A percentile compares a stretch with the other conserved stretches of the same genome.
phyloP scores from a whole-genome alignment of 306 rosid genomes.

The Cucurbita pepo region DNA sequence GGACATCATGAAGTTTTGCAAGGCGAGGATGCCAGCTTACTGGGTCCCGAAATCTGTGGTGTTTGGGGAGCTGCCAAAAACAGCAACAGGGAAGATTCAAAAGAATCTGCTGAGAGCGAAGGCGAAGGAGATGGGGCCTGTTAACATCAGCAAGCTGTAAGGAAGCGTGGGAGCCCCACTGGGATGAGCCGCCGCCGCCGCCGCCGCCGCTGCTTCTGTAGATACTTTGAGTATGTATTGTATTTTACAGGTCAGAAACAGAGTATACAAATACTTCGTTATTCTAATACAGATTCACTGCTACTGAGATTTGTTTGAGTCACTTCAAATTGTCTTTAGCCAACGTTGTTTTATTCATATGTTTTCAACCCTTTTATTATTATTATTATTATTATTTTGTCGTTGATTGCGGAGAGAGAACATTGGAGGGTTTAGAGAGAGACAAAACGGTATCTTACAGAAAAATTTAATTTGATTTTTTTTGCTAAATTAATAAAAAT shows the following conservation, averaged over 20 bases:
- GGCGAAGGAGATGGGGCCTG: conserved; percentile 59
- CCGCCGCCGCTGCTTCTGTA: neutral
- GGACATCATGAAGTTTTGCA: conserved; percentile 66
- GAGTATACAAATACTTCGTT: neutral
- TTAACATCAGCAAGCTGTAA: conserved; percentile 30
- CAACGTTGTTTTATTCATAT: neutral
- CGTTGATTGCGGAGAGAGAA: neutral
- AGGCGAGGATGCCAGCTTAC: conserved; percentile 65
- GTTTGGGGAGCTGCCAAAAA: conserved; percentile 57
- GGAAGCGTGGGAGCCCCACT: neutral
- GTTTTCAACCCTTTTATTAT: neutral
- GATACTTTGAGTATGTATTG: neutral
- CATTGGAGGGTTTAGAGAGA: too few species aligned
- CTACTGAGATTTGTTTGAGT: neutral
- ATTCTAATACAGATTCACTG: neutral
- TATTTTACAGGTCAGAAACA: neutral
- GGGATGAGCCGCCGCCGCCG: too few species aligned
- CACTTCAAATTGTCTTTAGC: neutral
- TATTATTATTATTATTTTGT: neutral
- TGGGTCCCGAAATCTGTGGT: conserved; percentile 69
- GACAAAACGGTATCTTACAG: too few species aligned
- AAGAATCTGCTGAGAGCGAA: conserved; percentile 69
- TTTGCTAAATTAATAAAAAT: too few species aligned
- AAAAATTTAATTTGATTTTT: too few species aligned
- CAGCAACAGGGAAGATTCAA: conserved; percentile 68